Base-by-base conservation (phyloP, 225 moss, liverwort and hornwort genomes). In the Lunularia cruciata region DNA sequence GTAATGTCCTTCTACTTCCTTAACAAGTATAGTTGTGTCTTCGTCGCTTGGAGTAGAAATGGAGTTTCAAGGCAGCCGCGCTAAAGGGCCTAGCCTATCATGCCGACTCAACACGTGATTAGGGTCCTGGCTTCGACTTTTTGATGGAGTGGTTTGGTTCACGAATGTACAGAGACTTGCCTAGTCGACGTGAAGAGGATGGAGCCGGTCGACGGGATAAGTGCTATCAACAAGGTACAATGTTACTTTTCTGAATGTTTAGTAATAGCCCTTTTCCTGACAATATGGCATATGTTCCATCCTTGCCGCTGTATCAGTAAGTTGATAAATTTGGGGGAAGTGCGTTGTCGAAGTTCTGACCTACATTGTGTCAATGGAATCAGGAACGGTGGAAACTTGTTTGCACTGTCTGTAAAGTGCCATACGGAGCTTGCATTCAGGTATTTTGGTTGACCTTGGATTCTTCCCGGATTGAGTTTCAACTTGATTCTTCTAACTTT, bases 371-470 rank as follows among this genome's bases (percentile, higher is more conserved):
- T 32, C 19, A 12, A 39, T 32, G 19, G n/a, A 5, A 61, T 22
- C 74, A 83, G 83, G 96, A 92, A 70, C 92, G 96, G 19, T 96
- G 96, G 96, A 89, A 88, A 71, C 79, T 96, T 32, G 78, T 87
- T 69, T 96, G 96, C 75, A 89, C 86, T 49, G 75, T 96, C 16
- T 96, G 96, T 73, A 92, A 87, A 85, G 86, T 96, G 27, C 87
- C 96, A 7, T 96, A 96, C 46, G 96, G 96, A 31, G 96, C 92
- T 46, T 96, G 96, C 77, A 92, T 96, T 75, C 96, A 92, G 86
- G 96, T 86, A 81, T 75, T 81, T 57, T 23, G 22, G 11, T 48
- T 54, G 10, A 46, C 40, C 34, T 43, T 43, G 5, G 26, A 54
- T 54, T 26, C 23, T 22, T 8, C 20, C 37, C 10, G 3, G 39